Evolutionary conservation across 768 basidiomycete species (phyloP).

Genomic region (Phylloporus arenicola): DNA sequence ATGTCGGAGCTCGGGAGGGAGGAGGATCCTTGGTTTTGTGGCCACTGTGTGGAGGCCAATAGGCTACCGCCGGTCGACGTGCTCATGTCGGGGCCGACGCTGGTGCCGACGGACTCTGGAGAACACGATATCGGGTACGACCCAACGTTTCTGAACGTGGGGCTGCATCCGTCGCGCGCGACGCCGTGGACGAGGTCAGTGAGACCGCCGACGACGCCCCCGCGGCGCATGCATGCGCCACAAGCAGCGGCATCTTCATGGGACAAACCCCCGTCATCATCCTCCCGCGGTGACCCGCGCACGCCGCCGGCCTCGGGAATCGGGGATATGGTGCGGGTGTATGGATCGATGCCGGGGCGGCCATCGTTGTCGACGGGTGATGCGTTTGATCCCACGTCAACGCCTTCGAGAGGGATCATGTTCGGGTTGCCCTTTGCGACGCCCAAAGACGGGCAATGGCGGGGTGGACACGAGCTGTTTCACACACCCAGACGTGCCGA

Average conservation of each 20-base stretch:
- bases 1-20: slow-evolving; percentile 64
- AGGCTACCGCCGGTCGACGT: slow-evolving; percentile 36
- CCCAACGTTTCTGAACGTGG: slow-evolving; percentile 49
- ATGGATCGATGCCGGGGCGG: slow-evolving; percentile 35
- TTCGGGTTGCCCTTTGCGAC: slow-evolving; percentile 55
- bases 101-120: slow-evolving; percentile 60
- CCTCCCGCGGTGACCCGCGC: slow-evolving; percentile 48
- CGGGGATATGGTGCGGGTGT: slow-evolving; percentile 36
- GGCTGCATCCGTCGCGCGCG: slow-evolving; percentile 51
- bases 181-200: slow-evolving; percentile 41
- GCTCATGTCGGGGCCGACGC: slow-evolving; percentile 51
- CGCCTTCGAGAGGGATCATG: slow-evolving; percentile 73
- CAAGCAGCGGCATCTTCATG: slow-evolving; percentile 38
- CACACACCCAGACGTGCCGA: slow-evolving; percentile 47
- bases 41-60: slow-evolving; percentile 42
- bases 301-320: slow-evolving; percentile 36
- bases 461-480: slow-evolving; percentile 39
- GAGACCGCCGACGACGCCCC: slow-evolving; percentile 47
- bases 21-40: slow-evolving; percentile 79
- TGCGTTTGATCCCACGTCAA: slow-evolving; percentile 74
- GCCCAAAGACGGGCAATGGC: slow-evolving; percentile 54
- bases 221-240: slow-evolving; percentile 31
- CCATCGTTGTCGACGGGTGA: slow-evolving; percentile 28
- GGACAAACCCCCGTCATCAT: slow-evolving; percentile 37
- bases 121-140: slow-evolving; percentile 37